phyloP scores from a whole-genome alignment of 352 stramenopile species.

The Halophytophthora polymorphica region DNA sequence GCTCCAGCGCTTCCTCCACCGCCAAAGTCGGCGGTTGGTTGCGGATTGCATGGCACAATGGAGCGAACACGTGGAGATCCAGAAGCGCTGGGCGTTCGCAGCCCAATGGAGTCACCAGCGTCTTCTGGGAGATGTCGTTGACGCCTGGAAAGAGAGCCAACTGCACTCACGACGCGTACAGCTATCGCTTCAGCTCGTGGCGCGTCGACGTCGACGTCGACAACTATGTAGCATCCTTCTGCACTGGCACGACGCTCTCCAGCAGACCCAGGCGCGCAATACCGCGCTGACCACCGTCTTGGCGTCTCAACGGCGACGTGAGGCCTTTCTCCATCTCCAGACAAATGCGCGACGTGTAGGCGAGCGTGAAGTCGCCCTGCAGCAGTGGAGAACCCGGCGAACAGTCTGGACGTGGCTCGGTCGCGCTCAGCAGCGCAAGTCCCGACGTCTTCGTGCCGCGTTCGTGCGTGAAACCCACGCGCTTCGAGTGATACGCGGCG shows the following conservation, averaged over 20 bases:
- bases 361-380: slow-evolving; percentile 7
- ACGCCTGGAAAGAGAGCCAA: slow-evolving; percentile 17
- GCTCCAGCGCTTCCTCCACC: slow-evolving; percentile 6
- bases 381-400: slow-evolving; percentile 17
- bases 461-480: slow-evolving; percentile 22
- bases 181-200: slow-evolving; percentile 13
- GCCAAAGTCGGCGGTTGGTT: background rate
- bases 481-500: slow-evolving; percentile 8
- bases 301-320: slow-evolving; percentile 8
- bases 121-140: slow-evolving; percentile 14
- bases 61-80: slow-evolving; percentile 16
- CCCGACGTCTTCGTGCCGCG: slow-evolving; percentile 11
- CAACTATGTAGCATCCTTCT: slow-evolving; percentile 9
- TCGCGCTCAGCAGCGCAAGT: slow-evolving; percentile 13
- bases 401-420: slow-evolving; percentile 20
- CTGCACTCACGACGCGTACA: slow-evolving; percentile 7
- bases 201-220: slow-evolving; percentile 15
- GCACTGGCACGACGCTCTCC: slow-evolving; percentile 7
- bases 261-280: slow-evolving; percentile 2
- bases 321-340: slow-evolving; percentile 10
- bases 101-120: slow-evolving; percentile 17
- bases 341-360: background rate
- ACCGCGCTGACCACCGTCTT: slow-evolving; percentile 10
- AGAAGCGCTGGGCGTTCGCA: slow-evolving; percentile 19
- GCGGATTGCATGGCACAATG: slow-evolving; percentile 10